phyloP scores from a whole-genome alignment of 306 rosid species.

The Sphenostylis stenocarpa region DNA sequence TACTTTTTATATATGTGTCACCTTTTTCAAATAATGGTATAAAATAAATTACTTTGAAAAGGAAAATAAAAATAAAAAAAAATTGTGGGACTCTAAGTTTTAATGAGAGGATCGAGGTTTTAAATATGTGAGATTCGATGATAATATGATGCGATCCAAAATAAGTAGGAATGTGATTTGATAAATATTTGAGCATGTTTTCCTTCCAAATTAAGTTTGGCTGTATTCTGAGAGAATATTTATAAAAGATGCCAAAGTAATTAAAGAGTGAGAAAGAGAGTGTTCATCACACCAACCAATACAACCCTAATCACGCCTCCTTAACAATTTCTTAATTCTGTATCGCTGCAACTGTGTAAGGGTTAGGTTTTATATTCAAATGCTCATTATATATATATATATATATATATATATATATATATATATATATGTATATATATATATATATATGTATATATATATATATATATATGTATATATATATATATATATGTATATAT shows the following conservation, averaged over 20 bases:
- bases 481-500: too few relatives aligned
- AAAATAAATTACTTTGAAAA: slow-evolving; percentile 10
- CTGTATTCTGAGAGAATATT: slow-evolving; percentile 29
- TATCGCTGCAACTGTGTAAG: background rate
- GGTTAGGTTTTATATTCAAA: slow-evolving; percentile 19
- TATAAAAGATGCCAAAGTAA: slow-evolving; percentile 29
- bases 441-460: too few relatives aligned
- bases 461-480: too few relatives aligned
- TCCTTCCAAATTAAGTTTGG: slow-evolving; percentile 23
- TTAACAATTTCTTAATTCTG: background rate
- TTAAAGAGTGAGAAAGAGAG: background rate
- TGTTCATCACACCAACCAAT: slow-evolving; percentile 8
- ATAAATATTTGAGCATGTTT: background rate
- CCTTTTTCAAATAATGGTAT: background rate
- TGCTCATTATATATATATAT: too few relatives aligned
- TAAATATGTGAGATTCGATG: background rate
- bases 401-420: too few relatives aligned
- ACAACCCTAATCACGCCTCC: background rate
- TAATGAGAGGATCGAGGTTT: background rate
- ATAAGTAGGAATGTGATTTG: background rate
- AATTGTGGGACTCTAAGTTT: background rate
- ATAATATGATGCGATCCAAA: background rate
- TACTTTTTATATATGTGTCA: too few relatives aligned
- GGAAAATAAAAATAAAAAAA: background rate
- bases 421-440: too few relatives aligned